Base-by-base conservation (phyloP, 2,329 filamentous ascomycete species). In the Botrytis medusae region DNA sequence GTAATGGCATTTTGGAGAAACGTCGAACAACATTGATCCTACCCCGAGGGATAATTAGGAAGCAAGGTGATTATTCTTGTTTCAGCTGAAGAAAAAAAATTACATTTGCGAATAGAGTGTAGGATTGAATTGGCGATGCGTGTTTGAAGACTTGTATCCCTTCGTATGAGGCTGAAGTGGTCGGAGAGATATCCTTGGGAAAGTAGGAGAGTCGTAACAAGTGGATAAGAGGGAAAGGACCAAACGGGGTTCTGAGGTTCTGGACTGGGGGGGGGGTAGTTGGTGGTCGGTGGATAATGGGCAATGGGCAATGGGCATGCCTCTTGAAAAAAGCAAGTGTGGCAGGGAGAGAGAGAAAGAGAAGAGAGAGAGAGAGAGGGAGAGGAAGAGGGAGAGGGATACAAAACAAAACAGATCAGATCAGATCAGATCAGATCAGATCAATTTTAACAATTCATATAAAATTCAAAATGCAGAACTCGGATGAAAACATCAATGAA, bases 1-100 rank as follows among this genome's bases (percentile, higher is more conserved):
- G 72, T 61, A 79, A 73, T 76, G 79, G 78, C 79, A 79, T 80
- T 69, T 70, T 73, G 25, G 25, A 77, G 51, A 68, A 37, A 69
- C 40, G 40, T 46, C 40, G 62, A 61, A 59, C 71, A 68, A 72
- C 71, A 73, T 73, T 54, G 72, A 73, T 65, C 42, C 72, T 68
- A 70, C 54, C 32, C 44, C n/a, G 16, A 20, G 37, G 5, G 51
- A 69, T 62, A 46, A 46, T 68, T 46, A 32, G 54, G 51, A 32
- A n/a, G 32, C 61, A 59, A 63, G 34, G 32, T 48, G 62, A 22
- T 12, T 59, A 34, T 29, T 34, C 44, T 18, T 72, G 61, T 65
- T 29, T 57, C 9, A 71, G 57, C 18, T 54, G 69, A 32, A 42
- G n/a, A 37, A 40, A 54, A 25, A 61, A 51, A 54, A 62, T 60